Percentiles rank a stretch among this genome's conserved stretches.
Conservation (phyloP, 1,284 basidiomycete genomes). For the Moniliophthora roreri region DNA sequence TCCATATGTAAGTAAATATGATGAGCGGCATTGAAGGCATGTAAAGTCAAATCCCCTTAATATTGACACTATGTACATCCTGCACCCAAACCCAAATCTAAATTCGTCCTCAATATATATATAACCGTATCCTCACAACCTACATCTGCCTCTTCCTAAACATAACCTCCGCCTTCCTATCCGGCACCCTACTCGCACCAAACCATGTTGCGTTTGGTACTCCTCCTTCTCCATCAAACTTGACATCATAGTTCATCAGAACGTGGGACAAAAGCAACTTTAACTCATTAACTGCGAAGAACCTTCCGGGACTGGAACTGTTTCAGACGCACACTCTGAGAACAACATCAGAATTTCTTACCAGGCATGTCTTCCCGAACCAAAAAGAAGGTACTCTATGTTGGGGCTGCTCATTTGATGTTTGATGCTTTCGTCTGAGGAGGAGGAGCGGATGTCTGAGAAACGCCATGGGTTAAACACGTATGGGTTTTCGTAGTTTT, state of each 20-base stretch:
- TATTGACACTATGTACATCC: no score
- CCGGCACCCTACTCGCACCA: not conserved
- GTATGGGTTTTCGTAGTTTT: conserved; percentile 17
- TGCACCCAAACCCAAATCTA: no score
- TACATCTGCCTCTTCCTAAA: not conserved
- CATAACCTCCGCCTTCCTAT: no score
- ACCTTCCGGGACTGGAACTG: conserved; percentile 10
- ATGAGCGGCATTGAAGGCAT: no score
- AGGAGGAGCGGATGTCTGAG: conserved; percentile 10
- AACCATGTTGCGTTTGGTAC: conserved; percentile 6
- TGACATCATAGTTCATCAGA: conserved; percentile 12
- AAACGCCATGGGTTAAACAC: conserved; percentile 25
- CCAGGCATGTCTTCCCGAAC: conserved; percentile 32
- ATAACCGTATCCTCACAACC: no score
- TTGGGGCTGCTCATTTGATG: conserved; percentile 24
- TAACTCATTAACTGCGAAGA: conserved; percentile 14
- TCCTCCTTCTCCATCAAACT: conserved; percentile 3
- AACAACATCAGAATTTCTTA: not conserved
- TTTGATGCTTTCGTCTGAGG: conserved; percentile 13
- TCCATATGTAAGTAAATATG: no score
- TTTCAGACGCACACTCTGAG: not conserved
- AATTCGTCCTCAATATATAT: no score
- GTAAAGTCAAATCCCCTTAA: no score
- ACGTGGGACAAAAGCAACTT: conserved; percentile 10
- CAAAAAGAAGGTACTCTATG: conserved; percentile 28